These are phyloP conservation scores for Alternaria novae-zelandiae DNA, from an alignment of 2,329 filamentous ascomycete species.

Conservation along the genomic window DNA sequence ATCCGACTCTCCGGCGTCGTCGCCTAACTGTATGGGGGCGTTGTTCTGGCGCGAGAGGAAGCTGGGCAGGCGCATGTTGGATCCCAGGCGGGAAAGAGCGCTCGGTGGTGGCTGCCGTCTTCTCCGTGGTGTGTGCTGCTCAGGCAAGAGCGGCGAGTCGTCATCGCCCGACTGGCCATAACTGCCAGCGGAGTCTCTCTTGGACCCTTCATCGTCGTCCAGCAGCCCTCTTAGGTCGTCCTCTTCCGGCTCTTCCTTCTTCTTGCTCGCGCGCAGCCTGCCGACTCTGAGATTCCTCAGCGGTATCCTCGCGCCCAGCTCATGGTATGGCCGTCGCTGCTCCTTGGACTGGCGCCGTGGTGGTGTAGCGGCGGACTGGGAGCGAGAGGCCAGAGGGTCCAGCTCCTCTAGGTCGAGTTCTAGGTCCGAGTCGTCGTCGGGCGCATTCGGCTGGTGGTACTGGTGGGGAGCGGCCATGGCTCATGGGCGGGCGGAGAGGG, in stretches of 20 bases:
- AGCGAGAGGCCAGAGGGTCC: conserved; percentile 62
- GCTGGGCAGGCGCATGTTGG: conserved; percentile 68
- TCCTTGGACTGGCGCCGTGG: conserved; percentile 40
- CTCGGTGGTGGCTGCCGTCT: conserved; percentile 34
- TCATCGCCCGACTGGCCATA: conserved; percentile 65
- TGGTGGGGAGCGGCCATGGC: conserved; percentile 56
- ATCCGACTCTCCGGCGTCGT: conserved; percentile 48
- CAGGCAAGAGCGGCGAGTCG: conserved; percentile 74
- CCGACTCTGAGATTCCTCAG: conserved; percentile 66
- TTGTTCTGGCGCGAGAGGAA: conserved; percentile 59
- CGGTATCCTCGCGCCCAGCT: conserved; percentile 67
- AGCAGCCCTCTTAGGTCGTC: conserved; percentile 71
- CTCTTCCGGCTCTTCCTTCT: conserved; percentile 61
- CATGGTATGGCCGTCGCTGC: conserved; percentile 42
- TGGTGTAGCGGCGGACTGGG: conserved; percentile 30
- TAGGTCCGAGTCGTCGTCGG: conserved; percentile 75
- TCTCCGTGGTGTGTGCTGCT: conserved; percentile 32
- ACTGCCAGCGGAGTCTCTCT: conserved; percentile 66
- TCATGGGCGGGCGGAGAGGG: conserved; percentile 35
- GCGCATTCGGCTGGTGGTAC: conserved; percentile 63
- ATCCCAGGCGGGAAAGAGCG: conserved; percentile 56
- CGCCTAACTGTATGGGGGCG: conserved; percentile 33
- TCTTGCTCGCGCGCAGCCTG: conserved; percentile 51
- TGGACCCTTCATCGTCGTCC: conserved; percentile 64
- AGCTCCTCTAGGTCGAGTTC: conserved; percentile 82